Base-by-base conservation (phyloP, 2,329 filamentous ascomycete species). In the Fusarium buxicola region DNA sequence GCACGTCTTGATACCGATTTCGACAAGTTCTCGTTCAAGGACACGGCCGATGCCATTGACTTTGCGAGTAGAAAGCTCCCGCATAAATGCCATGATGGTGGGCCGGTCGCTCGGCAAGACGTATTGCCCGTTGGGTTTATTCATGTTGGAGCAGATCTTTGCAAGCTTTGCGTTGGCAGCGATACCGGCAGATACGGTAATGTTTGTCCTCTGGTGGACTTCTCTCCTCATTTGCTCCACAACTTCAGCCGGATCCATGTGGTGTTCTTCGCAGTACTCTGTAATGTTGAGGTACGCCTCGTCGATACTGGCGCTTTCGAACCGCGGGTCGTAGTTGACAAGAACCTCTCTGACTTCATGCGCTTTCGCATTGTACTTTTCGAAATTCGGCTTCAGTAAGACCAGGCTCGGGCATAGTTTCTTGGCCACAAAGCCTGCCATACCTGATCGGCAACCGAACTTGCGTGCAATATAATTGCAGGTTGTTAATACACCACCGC, bases 241-340 rank as follows among this genome's bases (percentile, higher is more conserved):
- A 0, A 83, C 91, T 27, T 92, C 89, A 40, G 90, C 88, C 0
- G 94, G 89, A 0, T 77, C 81, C 73, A 94, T 82, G 10, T 84
- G 72, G 60, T 94, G 88, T 30, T 87, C 84, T 10, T 79, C 68
- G 71, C 94, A 97, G 73, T 96, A 98, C 46, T 89, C 81, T 1
- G 95, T 98, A 56, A 99, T 91, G 70, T 99, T 98, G 25, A 99
- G 81, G 73, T 97, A 99, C 1, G 95, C 95, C 75, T 99, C 95
- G 69, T 99, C 95, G 64, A 97, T 94, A 73, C 93, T 97, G 1
- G 94, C 92, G 69, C 91, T 96, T 75, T 98, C 92, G 68, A 96
- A 99, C 2, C 91, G 84, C 0, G 92, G 86, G 71, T 99, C 95
- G 72, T 98, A 99, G n/a, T 89, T 83, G 10, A 87, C 89, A 13